phyloP scores from a whole-genome alignment of 768 basidiomycete genomes.

The Mycena rosella region DNA sequence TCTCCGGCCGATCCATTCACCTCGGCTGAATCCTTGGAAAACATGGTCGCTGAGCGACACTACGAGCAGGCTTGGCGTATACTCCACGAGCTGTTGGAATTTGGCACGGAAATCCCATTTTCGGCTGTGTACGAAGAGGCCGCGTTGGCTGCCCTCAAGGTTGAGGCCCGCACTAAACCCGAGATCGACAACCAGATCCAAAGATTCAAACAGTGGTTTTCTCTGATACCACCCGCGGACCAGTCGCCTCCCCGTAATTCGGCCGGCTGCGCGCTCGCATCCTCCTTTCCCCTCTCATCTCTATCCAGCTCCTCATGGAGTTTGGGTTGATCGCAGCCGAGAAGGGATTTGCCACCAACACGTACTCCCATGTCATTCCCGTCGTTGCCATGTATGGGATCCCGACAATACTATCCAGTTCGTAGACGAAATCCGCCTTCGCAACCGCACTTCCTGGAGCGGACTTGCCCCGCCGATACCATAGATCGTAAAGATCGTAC shows the following conservation, averaged over 20 bases:
- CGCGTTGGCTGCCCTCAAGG: conserved; percentile 44
- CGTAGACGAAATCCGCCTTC: conserved; percentile 50
- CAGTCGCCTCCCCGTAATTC: conserved; percentile 31
- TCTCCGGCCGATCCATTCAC: conserved; percentile 33
- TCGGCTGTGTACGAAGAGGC: conserved; percentile 52
- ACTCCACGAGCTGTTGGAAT: conserved; percentile 53
- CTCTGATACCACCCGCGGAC: conserved; percentile 53
- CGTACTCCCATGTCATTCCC: conserved; percentile 45
- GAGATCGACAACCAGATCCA: conserved; percentile 36
- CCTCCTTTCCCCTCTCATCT: conserved; percentile 46
- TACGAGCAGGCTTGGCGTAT: conserved; percentile 50
- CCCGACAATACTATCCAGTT: conserved; percentile 52
- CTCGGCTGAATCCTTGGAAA: conserved; percentile 42
- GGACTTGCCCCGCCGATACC: conserved; percentile 13
- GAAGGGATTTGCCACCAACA: conserved; percentile 57
- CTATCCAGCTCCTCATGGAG: conserved; percentile 53
- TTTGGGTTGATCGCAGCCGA: conserved; percentile 59
- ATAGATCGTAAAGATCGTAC: conserved; percentile 24
- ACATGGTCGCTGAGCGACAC: conserved; percentile 45
- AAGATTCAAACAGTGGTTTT: conserved; percentile 57
- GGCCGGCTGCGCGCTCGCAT: conserved; percentile 36
- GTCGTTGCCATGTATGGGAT: conserved; percentile 55
- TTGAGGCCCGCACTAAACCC: conserved; percentile 7
- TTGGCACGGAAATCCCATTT: conserved; percentile 52
- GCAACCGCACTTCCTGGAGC: conserved; percentile 38